Percentiles rank a stretch among this genome's conserved stretches.
These are phyloP conservation scores for Terfezia boudieri DNA, from an alignment of 495 filamentous ascomycete species.

Conservation along the genomic window DNA sequence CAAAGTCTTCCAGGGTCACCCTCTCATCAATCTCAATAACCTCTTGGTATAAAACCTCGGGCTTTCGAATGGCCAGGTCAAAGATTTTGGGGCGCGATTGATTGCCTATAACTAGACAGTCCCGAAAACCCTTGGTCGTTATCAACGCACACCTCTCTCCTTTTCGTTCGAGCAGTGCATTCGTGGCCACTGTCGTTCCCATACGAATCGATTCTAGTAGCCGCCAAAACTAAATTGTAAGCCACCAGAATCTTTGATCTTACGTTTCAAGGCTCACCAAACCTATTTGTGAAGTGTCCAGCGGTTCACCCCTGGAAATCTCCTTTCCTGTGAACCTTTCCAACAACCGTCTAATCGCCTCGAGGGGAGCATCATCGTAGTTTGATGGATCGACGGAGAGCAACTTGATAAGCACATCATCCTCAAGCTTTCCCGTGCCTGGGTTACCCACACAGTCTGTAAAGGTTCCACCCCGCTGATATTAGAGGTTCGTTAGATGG, in stretches of 20 bases:
- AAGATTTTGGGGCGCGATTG: conserved; percentile 69
- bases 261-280: conserved; percentile 39
- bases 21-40: conserved; percentile 67
- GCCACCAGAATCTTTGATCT: conserved; percentile 35
- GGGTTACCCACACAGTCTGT: conserved; percentile 48
- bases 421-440: conserved; percentile 32
- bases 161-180: conserved; percentile 77
- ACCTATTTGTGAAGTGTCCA: conserved; percentile 68
- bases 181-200: conserved; percentile 79
- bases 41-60: conserved; percentile 51
- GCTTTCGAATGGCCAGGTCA: conserved; percentile 56
- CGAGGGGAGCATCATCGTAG: conserved; percentile 71
- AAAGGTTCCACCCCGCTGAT: conserved; percentile 44
- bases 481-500: not conserved
- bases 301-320: conserved; percentile 54
- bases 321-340: conserved; percentile 53
- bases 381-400: conserved; percentile 78
- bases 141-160: conserved; percentile 80
- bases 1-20: conserved; percentile 73
- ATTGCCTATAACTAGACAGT: conserved; percentile 64
- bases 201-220: conserved; percentile 57
- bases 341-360: conserved; percentile 78
- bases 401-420: conserved; percentile 67
- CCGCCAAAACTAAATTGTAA: conserved; percentile 27
- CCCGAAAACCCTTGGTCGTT: conserved; percentile 80